A percentile compares a stretch with the other conserved stretches of the same genome.
Evolutionary conservation across 305 asterid genomes (phyloP).

Genomic region (Fraxinus platypoda): DNA sequence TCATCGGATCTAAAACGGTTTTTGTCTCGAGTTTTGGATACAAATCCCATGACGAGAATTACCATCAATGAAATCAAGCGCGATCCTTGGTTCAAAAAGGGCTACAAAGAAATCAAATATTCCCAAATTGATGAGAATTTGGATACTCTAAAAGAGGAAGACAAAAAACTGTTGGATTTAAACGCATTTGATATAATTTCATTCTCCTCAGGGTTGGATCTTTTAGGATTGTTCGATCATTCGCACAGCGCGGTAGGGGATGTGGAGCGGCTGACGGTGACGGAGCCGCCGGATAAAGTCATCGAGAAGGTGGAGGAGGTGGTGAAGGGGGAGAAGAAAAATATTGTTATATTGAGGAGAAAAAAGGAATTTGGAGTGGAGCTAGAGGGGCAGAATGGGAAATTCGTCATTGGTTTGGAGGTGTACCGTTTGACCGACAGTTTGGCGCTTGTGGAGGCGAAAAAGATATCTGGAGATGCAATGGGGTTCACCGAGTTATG

Average conservation of each 20-base stretch:
- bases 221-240: constrained; percentile 53
- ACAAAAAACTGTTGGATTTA: constrained; percentile 31
- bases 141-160: constrained; percentile 33
- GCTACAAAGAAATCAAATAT: constrained; percentile 36
- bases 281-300: constrained; percentile 54
- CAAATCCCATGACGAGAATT: constrained; percentile 66
- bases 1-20: constrained; percentile 67
- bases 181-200: constrained; percentile 82
- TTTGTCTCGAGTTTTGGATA: constrained; percentile 55
- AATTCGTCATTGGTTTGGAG: constrained; percentile 38
- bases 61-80: constrained; percentile 61
- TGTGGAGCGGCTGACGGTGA: constrained; percentile 57
- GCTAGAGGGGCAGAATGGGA: constrained; percentile 63
- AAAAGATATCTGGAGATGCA: constrained; percentile 48
- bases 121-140: not conserved
- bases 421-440: constrained; percentile 53
- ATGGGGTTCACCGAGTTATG: constrained; percentile 43
- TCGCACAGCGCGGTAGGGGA: constrained; percentile 32
- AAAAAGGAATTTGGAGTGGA: constrained; percentile 61
- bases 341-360: constrained; percentile 34
- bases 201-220: constrained; percentile 68
- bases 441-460: constrained; percentile 61
- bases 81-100: constrained; percentile 80
- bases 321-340: constrained; percentile 43
- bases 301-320: constrained; percentile 50